Evolutionary conservation across 148 eudicot genomes (phyloP), one percentile per base, ranked within the genome.

Genomic region (Gaultheria prostrata): DNA sequence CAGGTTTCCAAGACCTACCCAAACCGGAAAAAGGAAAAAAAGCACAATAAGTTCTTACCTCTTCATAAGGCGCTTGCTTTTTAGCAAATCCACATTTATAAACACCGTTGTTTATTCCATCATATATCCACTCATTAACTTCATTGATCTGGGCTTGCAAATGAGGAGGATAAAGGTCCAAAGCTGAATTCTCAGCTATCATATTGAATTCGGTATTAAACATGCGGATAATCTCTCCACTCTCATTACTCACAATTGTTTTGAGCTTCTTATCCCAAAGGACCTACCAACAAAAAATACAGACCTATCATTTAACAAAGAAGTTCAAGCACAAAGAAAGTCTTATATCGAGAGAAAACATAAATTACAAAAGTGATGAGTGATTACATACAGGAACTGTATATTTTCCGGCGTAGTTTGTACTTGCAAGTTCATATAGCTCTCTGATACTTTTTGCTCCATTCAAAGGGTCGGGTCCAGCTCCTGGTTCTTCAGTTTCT

Each of bases 1-100:
- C 33, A 13, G 17, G 32, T 26, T 65, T 63, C 13, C 32, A 24
- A 65, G 12, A 15, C 71, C 71, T 65, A 10, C 33, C 17, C 17
- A 15, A 79, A 74, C 13, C 3, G 2, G 61, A 67, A 17, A 20
- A 73, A 12, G 26, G 53, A 3, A 17, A 48, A 83, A 72, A 43
- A 79, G 79, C 32, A 78, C 65, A 30, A 53, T 32, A 51, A 78
- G 32, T 56, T 7, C 6, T 65, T 84, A 94, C 98, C 94, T 92
- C 93, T 54, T 94, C 89, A 84, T 94, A 96, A 70, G 98, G 95
- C 82, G 82, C 93, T 88, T 96, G 98, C 91, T 94, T 93, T 78
- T 84, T 93, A 13, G 98, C 93, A 87, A 96, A 94, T 14, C 98
- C 98, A 87, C 98, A 94, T 89, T 87, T 94, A 84, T 96, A 96